Evolutionary conservation across 768 basidiomycete species (phyloP).

Genomic region (Clavaria fumosa): DNA sequence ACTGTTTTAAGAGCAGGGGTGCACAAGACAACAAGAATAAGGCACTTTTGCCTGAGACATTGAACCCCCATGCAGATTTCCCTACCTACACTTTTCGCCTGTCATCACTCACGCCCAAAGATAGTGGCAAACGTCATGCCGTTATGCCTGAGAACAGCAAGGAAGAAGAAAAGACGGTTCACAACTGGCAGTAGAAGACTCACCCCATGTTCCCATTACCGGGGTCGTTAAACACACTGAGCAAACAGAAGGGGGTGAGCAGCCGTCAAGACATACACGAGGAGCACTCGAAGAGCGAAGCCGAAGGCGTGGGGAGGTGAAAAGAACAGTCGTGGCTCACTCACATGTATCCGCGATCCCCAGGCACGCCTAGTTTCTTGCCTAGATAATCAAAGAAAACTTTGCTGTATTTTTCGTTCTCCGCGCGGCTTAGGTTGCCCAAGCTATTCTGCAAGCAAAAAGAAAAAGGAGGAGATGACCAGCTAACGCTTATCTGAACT

Average conservation of each 20-base stretch:
- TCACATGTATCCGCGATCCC: conserved; percentile 47
- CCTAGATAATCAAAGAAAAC: conserved; percentile 39
- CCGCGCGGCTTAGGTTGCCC: conserved; percentile 33
- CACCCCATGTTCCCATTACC: conserved; percentile 35
- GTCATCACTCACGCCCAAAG: conserved; percentile 12
- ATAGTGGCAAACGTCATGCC: conserved; percentile 33
- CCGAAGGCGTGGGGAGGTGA: too few species aligned
- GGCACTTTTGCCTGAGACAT: too few species aligned
- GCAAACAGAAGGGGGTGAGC: background rate
- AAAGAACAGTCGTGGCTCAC: too few species aligned
- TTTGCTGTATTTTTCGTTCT: conserved; percentile 39
- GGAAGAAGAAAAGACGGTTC: background rate
- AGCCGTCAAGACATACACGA: background rate
- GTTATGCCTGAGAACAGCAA: conserved; percentile 19
- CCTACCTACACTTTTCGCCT: background rate
- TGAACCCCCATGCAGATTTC: too few species aligned
- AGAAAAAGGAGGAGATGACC: background rate
- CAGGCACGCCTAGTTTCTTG: conserved; percentile 32
- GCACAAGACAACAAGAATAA: too few species aligned
- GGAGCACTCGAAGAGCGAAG: background rate
- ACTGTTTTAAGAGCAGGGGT: too few species aligned
- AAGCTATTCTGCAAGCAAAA: conserved; percentile 32
- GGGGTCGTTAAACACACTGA: conserved; percentile 35
- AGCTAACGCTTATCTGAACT: background rate
- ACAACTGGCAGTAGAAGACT: conserved; percentile 8